phyloP scores from a whole-genome alignment of 345 rosid genomes.

The Fremontodendron californicum region DNA sequence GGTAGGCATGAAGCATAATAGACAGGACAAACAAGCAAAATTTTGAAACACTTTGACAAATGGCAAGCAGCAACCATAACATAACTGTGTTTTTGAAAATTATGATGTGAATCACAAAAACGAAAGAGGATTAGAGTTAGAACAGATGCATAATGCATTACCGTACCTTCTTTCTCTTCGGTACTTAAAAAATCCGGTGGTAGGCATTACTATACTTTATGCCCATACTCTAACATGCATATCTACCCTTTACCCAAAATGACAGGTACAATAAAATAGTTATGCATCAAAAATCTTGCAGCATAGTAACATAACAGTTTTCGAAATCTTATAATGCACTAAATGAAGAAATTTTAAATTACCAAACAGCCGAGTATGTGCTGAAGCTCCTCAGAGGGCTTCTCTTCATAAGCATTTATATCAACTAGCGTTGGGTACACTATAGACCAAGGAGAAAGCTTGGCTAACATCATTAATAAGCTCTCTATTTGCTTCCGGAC shows the following conservation, averaged over 20 bases:
- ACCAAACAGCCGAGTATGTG: constrained; percentile 80
- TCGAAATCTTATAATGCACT: background rate
- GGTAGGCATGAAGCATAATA: background rate
- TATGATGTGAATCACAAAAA: background rate
- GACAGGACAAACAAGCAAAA: background rate
- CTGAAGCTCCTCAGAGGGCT: constrained; percentile 77
- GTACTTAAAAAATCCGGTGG: background rate
- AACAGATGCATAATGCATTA: background rate
- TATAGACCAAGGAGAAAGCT: constrained; percentile 81
- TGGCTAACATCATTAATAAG: constrained; percentile 73
- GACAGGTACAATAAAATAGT: background rate
- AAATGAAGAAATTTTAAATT: constrained; percentile 24
- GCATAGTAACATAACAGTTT: background rate
- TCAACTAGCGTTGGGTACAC: constrained; percentile 88
- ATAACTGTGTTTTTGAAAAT: background rate
- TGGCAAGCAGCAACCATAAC: background rate
- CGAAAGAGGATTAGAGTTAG: background rate
- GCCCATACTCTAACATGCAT: background rate
- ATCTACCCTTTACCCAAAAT: background rate
- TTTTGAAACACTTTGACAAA: background rate
- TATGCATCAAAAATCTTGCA: background rate
- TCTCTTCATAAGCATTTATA: constrained; percentile 62
- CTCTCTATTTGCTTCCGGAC: constrained; percentile 81
- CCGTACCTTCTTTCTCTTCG: too few relatives aligned
- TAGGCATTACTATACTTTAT: background rate